Percentiles rank a stretch among this genome's conserved stretches.
Conservation (phyloP, 768 basidiomycete genomes). For the Thelephora aurantiotincta region DNA sequence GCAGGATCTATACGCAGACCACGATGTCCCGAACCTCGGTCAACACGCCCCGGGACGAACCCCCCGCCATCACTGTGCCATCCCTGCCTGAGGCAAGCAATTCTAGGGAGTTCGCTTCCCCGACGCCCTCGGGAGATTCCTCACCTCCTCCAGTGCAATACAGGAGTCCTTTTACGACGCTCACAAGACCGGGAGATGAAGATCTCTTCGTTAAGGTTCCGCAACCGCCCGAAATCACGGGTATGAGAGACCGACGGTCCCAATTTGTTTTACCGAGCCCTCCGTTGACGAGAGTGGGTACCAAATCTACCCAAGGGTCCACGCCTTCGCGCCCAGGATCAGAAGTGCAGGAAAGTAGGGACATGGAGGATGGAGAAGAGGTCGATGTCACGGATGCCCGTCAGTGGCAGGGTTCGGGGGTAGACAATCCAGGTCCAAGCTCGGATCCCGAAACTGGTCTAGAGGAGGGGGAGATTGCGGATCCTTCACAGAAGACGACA, state of each 20-base stretch:
- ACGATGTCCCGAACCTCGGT: too few species aligned
- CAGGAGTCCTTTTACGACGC: too few species aligned
- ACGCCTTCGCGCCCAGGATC: background rate
- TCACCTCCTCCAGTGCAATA: too few species aligned
- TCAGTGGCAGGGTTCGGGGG: background rate
- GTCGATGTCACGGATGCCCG: constrained; percentile 5
- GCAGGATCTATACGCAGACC: too few species aligned
- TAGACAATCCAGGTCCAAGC: constrained; percentile 4
- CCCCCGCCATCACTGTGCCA: too few species aligned
- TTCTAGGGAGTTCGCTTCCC: too few species aligned
- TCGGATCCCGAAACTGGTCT: background rate
- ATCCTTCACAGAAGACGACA: background rate
- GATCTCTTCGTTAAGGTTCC: too few species aligned
- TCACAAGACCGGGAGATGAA: too few species aligned
- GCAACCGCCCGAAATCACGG: constrained; percentile 1
- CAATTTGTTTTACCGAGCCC: constrained; percentile 18
- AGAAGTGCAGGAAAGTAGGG: constrained; percentile 2
- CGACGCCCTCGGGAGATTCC: too few species aligned
- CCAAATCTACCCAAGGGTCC: constrained; percentile 5
- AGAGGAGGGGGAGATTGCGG: background rate
- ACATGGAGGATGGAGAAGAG: constrained; percentile 1
- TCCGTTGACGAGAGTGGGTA: constrained; percentile 16
- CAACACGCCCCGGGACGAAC: too few species aligned
- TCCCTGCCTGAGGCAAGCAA: too few species aligned
- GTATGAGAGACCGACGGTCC: constrained; percentile 10